Conservation (phyloP, 306 rosid species). For the Quercus parvula region DNA sequence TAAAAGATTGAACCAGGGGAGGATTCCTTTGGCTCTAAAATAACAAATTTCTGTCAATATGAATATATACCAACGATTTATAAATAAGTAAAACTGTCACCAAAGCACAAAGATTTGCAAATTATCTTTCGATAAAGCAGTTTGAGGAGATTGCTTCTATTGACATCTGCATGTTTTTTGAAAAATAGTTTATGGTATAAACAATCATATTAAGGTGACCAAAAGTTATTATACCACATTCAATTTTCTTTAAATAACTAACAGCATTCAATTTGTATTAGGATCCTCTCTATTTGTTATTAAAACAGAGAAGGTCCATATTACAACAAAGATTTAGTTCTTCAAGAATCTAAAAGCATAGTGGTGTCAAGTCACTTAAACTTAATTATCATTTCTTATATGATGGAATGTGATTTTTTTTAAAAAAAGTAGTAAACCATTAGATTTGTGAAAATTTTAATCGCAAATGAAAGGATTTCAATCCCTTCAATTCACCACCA, state of each 20-base stretch:
- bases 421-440: too few relatives aligned
- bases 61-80: neutral
- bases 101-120: neutral
- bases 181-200: neutral
- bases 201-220: neutral
- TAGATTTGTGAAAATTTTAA: too few relatives aligned
- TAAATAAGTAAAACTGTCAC: neutral
- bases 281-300: too few relatives aligned
- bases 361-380: too few relatives aligned
- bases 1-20: neutral
- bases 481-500: neutral
- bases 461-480: too few relatives aligned
- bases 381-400: too few relatives aligned
- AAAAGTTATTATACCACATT: neutral
- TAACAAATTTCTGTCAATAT: neutral
- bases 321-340: too few relatives aligned
- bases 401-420: too few relatives aligned
- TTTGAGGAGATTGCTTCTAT: neutral
- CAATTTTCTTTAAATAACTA: neutral
- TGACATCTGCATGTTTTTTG: neutral
- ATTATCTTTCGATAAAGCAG: neutral
- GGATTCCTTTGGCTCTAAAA: neutral
- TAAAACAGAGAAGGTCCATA: too few relatives aligned
- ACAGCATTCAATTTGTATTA: neutral
- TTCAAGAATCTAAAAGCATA: too few relatives aligned